phyloP scores from a whole-genome alignment of 164 flowering plant genomes.

The Magnolia officinalis region DNA sequence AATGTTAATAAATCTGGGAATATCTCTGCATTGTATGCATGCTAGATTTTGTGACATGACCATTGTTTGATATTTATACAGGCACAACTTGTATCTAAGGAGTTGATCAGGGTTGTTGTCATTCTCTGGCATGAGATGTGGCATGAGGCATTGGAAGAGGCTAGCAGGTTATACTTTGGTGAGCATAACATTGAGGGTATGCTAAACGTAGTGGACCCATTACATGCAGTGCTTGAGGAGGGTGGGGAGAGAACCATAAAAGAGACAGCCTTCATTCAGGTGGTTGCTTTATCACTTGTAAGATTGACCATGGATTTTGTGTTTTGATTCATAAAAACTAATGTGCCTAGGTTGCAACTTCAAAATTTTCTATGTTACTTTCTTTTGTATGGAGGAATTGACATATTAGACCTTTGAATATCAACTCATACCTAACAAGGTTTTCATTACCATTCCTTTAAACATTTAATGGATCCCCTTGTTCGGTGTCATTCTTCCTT shows the following conservation, averaged over 20 bases:
- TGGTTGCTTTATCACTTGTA: constrained; percentile 12
- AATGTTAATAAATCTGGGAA: neutral
- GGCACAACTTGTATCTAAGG: constrained; percentile 99
- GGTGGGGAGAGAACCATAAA: constrained; percentile 78
- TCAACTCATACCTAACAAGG: too few relatives aligned
- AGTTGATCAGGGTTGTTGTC: constrained; percentile 80
- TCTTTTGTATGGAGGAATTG: neutral
- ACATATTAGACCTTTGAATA: neutral
- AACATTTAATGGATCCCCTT: neutral
- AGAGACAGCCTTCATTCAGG: constrained; percentile 96
- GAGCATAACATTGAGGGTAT: constrained; percentile 94
- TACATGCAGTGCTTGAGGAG: constrained; percentile 86
- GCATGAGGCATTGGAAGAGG: constrained; percentile 98
- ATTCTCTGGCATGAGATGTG: constrained; percentile 99
- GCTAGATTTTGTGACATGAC: constrained; percentile 3
- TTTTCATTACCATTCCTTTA: too few relatives aligned
- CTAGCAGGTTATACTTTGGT: constrained; percentile 95
- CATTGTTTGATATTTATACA: constrained; percentile 22
- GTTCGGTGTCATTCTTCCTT: neutral
- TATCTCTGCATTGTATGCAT: constrained; percentile 3
- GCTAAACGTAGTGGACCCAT: constrained; percentile 86
- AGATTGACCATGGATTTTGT: too few relatives aligned
- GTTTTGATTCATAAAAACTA: neutral
- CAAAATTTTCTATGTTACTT: neutral
- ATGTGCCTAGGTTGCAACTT: neutral